Conservation (phyloP, 805 yeast species). For the Wickerhamomyces xylosicus region DNA sequence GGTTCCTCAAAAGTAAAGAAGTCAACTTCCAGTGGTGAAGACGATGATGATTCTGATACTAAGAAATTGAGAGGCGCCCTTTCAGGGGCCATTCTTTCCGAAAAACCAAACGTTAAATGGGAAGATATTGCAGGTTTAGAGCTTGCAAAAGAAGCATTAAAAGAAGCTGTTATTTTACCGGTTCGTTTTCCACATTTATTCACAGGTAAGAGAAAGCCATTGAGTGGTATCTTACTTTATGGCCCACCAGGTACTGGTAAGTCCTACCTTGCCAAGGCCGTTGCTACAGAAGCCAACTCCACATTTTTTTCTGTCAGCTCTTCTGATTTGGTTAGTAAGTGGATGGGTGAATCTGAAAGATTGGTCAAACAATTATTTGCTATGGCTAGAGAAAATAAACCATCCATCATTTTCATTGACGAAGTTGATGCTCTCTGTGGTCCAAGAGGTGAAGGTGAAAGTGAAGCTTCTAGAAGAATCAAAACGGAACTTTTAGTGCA, state of each 20-base stretch:
- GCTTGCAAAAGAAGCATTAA: conserved; percentile 88
- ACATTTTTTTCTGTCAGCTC: conserved; percentile 96
- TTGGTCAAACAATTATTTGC: conserved; percentile 88
- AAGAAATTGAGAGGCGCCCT: conserved; percentile 86
- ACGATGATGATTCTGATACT: conserved; percentile 70
- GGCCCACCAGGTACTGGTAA: conserved; percentile 99
- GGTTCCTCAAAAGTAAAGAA: conserved; percentile 42
- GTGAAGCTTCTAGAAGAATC: conserved; percentile 92
- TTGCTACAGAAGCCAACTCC: conserved; percentile 96
- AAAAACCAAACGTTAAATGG: conserved; percentile 91
- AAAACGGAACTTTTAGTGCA: conserved; percentile 94
- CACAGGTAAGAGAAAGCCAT: conserved; percentile 89
- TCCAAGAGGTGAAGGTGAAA: conserved; percentile 95
- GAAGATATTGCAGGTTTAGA: conserved; percentile 94
- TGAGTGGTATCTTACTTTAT: conserved; percentile 77
- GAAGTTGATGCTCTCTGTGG: conserved; percentile 98
- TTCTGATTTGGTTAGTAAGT: conserved; percentile 89
- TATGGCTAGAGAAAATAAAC: conserved; percentile 95
- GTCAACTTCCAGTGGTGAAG: conserved; percentile 44
- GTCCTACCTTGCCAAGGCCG: conserved; percentile 93
- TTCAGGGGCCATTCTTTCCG: conserved; percentile 84
- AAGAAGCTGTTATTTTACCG: conserved; percentile 95
- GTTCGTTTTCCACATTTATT: conserved; percentile 93
- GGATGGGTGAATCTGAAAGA: conserved; percentile 99
- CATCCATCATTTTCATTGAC: conserved; percentile 92